These are phyloP conservation scores for Fusarium brevicatenulatum DNA, from an alignment of 2,329 filamentous ascomycete genomes.

Conservation along the genomic window DNA sequence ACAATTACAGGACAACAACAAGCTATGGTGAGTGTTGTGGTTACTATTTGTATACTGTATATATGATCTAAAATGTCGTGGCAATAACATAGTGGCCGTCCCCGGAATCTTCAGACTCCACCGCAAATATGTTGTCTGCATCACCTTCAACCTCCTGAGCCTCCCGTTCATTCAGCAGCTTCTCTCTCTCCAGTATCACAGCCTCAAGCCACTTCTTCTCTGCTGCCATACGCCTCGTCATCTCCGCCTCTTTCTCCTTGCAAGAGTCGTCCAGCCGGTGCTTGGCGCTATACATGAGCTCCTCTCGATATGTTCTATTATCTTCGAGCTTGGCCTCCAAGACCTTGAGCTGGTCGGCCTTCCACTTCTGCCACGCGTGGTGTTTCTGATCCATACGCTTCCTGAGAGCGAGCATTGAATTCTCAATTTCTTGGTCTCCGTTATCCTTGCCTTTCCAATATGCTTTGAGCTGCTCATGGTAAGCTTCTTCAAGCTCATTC, in stretches of 20 bases:
- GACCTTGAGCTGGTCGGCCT: slow-evolving; percentile 52
- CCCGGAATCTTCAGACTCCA: slow-evolving; percentile 26
- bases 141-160: slow-evolving; percentile 56
- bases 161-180: slow-evolving; percentile 56
- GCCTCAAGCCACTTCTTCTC: slow-evolving; percentile 60
- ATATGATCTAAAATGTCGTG: background rate
- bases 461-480: slow-evolving; percentile 50
- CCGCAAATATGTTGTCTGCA: slow-evolving; percentile 48
- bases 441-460: slow-evolving; percentile 53
- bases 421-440: slow-evolving; percentile 47
- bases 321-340: slow-evolving; percentile 52
- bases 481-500: slow-evolving; percentile 55
- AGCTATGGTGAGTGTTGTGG: background rate
- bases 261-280: slow-evolving; percentile 45
- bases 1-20: background rate
- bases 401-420: slow-evolving; percentile 50
- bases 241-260: slow-evolving; percentile 47
- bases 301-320: slow-evolving; percentile 52
- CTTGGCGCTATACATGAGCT: slow-evolving; percentile 55
- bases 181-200: slow-evolving; percentile 56
- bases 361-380: slow-evolving; percentile 54
- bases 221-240: slow-evolving; percentile 50
- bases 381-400: slow-evolving; percentile 55
- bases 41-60: background rate
- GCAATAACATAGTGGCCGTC: slow-evolving; percentile 9